Evolutionary conservation across 345 rosid genomes (phyloP).

Genomic region (Lenwebbia sp.): DNA sequence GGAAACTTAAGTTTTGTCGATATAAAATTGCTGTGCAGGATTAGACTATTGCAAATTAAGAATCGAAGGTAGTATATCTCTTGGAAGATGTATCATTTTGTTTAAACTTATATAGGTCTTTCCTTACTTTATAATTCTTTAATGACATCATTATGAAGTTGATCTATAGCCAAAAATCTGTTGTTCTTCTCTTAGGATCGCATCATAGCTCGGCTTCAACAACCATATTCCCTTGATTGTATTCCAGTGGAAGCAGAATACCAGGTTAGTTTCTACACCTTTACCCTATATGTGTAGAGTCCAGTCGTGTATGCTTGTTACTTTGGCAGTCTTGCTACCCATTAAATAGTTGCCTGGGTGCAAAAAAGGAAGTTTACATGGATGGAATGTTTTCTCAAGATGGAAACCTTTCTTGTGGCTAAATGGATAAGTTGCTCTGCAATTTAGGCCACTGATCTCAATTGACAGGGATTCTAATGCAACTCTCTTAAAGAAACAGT

Average conservation of each 20-base stretch:
- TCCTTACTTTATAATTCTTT: background rate
- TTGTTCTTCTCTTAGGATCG: conserved; percentile 44
- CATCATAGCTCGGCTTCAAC: conserved; percentile 96
- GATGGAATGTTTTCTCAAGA: background rate
- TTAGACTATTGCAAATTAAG: background rate
- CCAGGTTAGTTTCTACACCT: conserved; percentile 43
- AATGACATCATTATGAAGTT: background rate
- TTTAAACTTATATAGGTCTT: background rate
- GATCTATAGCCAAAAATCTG: background rate
- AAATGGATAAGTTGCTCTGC: background rate
- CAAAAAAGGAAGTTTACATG: background rate
- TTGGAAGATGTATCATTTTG: background rate
- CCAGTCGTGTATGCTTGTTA: background rate
- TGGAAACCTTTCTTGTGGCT: background rate
- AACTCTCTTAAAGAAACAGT: background rate
- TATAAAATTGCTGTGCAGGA: background rate
- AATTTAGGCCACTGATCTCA: background rate
- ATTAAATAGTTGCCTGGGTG: background rate
- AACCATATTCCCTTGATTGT: conserved; percentile 95
- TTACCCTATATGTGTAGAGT: background rate
- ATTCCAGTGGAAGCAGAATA: conserved; percentile 99
- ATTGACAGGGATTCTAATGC: background rate
- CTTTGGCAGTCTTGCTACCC: background rate
- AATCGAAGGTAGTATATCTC: background rate
- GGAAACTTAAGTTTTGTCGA: background rate